Evolutionary conservation across 2,329 filamentous ascomycete species (phyloP), one percentile per base, ranked within the genome.

Genomic region (Ophiostoma ulmi): DNA sequence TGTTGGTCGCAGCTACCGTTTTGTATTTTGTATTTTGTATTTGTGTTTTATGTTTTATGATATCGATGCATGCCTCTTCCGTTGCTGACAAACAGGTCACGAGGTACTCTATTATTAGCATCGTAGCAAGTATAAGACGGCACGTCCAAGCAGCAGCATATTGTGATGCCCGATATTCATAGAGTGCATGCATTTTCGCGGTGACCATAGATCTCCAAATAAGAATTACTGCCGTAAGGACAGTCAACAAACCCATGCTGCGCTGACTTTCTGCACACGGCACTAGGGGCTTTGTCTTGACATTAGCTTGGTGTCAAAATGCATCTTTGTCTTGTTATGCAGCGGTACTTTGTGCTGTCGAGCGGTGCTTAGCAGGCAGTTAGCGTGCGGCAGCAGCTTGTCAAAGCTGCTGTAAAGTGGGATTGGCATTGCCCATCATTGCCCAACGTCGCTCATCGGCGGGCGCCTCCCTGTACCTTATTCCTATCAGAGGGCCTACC

Each of bases 81-180:
- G 52, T 26, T 58, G 52, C 52, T 58, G n/a, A 26, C 52, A 58
- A 6, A 22, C 52, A 58, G 52, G 52, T 58, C 52, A 58, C 52
- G 11, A 26, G 52, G 39, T 44, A 26, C 52, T 5, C 10, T 55
- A 55, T 55, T n/a, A 55, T 55, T 55, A 55, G 48, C 48, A 55
- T 8, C 48, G 6, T 17, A 13, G 41, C 41, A 44, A 44, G 14
- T 44, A 44, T 44, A 22, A 55, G 48, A 22, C 52, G 52, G 52
- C 52, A 55, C 48, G 26, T 31, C n/a, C 52, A 58, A 58, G 52
- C 52, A 58, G n/a, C 22, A 58, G 22, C n/a, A 26, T 58, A 17
- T 26, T 26, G 22, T 13, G 52, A 26, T 58, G 52, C 52, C 52
- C 22, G 52, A 58, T 58, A 13, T 14, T 26, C n/a, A 11, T 14